Evolutionary conservation across 805 yeast genomes (phyloP).

Genomic region (Metschnikowia bowlesiae): DNA sequence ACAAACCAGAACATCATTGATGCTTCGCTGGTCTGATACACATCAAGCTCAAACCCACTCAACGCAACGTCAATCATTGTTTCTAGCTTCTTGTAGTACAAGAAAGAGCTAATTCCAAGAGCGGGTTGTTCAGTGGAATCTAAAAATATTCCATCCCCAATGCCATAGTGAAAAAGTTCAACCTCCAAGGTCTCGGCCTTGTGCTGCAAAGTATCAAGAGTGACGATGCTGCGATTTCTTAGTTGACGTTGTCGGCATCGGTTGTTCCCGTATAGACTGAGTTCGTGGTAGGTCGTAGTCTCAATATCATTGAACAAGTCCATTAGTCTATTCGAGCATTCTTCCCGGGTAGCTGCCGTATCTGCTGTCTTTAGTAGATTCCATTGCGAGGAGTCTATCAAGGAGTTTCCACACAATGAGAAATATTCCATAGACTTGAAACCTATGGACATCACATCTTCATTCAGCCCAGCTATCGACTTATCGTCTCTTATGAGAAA

Average conservation of each 20-base stretch:
- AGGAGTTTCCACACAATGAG: slow-evolving; percentile 35
- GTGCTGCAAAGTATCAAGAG: slow-evolving; percentile 81
- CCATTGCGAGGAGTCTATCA: slow-evolving; percentile 26
- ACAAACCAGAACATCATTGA: slow-evolving; percentile 66
- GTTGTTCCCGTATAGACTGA: slow-evolving; percentile 44
- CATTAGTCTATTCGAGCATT: slow-evolving; percentile 9
- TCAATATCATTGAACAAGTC: slow-evolving; percentile 37
- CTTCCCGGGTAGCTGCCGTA: slow-evolving; percentile 4
- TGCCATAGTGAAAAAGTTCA: slow-evolving; percentile 31
- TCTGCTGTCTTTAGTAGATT: slow-evolving; percentile 8
- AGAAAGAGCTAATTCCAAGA: slow-evolving; percentile 67
- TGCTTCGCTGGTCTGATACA: slow-evolving; percentile 69
- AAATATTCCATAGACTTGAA: slow-evolving; percentile 37
- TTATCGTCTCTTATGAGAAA: slow-evolving; percentile 60
- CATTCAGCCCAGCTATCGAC: slow-evolving; percentile 48
- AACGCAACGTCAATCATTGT: slow-evolving; percentile 70
- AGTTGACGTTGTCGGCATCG: slow-evolving; percentile 81
- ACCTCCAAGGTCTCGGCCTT: slow-evolving; percentile 62
- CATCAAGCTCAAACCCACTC: slow-evolving; percentile 69
- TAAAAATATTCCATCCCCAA: slow-evolving; percentile 31
- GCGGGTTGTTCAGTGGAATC: slow-evolving; percentile 35
- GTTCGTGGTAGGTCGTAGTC: slow-evolving; percentile 33
- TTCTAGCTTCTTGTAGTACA: slow-evolving; percentile 59
- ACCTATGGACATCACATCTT: slow-evolving; percentile 24
- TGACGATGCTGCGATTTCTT: slow-evolving; percentile 47